phyloP scores from a whole-genome alignment of 768 basidiomycete species.

The Ramaria rubella region DNA sequence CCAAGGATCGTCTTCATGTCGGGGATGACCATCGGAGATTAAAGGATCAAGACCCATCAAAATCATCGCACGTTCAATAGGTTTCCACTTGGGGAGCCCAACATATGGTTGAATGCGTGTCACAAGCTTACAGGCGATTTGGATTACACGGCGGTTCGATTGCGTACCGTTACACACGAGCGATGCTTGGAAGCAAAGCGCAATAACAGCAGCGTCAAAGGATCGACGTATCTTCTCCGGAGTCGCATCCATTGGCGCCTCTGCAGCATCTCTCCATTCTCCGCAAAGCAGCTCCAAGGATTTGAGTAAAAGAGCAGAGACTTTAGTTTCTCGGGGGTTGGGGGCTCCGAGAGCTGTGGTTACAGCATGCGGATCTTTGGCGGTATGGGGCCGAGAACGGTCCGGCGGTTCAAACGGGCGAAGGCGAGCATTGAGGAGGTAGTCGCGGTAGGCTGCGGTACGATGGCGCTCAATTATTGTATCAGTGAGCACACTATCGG shows the following conservation, averaged over 20 bases:
- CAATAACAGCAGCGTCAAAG: constrained; percentile 61
- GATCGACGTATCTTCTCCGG: constrained; percentile 60
- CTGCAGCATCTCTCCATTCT: constrained; percentile 41
- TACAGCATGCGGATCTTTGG: not conserved
- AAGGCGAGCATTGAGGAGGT: constrained; percentile 57
- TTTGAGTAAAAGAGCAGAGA: constrained; percentile 58
- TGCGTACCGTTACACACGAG: constrained; percentile 59
- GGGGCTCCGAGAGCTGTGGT: not conserved
- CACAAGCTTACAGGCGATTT: constrained; percentile 51
- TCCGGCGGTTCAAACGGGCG: constrained; percentile 32
- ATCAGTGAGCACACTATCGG: constrained; percentile 61
- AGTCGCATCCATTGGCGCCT: constrained; percentile 33
- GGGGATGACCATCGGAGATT: constrained; percentile 33
- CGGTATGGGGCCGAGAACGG: constrained; percentile 6
- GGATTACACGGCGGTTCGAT: constrained; percentile 54
- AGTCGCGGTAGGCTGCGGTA: constrained; percentile 60
- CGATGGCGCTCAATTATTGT: constrained; percentile 52
- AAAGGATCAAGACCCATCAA: constrained; percentile 62
- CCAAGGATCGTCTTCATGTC: constrained; percentile 27
- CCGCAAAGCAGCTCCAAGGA: constrained; percentile 44
- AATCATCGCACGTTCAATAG: constrained; percentile 58
- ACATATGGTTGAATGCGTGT: constrained; percentile 34
- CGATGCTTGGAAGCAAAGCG: constrained; percentile 62
- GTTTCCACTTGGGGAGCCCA: constrained; percentile 42
- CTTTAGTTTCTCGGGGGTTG: constrained; percentile 54